Conservation (phyloP, 75 land plant genomes). For the Pinus taeda region DNA sequence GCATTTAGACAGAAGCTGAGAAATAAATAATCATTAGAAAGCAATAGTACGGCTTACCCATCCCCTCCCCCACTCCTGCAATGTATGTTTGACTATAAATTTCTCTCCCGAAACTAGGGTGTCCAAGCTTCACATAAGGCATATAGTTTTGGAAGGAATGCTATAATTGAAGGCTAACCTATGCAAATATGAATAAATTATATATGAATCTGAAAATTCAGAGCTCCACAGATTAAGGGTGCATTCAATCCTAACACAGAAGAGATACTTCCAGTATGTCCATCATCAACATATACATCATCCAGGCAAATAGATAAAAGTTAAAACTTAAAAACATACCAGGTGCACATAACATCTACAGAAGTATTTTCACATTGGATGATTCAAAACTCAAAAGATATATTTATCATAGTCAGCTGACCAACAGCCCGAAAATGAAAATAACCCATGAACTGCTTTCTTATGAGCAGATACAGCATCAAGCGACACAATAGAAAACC, state of each 20-base stretch:
- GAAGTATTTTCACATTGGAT: background rate
- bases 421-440: background rate
- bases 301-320: no score
- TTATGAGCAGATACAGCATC: background rate
- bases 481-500: background rate
- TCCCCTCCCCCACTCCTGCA: background rate
- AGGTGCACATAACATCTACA: background rate
- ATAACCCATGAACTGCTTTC: background rate
- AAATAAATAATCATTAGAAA: no score
- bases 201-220: background rate
- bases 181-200: background rate
- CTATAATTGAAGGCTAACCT: background rate
- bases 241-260: background rate
- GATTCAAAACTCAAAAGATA: background rate
- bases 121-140: background rate
- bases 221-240: constrained; percentile 1
- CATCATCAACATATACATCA: no score
- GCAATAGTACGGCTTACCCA: no score
- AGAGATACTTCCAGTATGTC: no score
- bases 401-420: background rate
- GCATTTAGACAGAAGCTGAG: no score
- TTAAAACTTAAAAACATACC: background rate
- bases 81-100: background rate
- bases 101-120: background rate
- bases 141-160: background rate